A percentile compares a stretch with the other conserved stretches of the same genome.
These are phyloP conservation scores for Lepiota venenata DNA, from an alignment of 768 basidiomycete species.

Conservation along the genomic window DNA sequence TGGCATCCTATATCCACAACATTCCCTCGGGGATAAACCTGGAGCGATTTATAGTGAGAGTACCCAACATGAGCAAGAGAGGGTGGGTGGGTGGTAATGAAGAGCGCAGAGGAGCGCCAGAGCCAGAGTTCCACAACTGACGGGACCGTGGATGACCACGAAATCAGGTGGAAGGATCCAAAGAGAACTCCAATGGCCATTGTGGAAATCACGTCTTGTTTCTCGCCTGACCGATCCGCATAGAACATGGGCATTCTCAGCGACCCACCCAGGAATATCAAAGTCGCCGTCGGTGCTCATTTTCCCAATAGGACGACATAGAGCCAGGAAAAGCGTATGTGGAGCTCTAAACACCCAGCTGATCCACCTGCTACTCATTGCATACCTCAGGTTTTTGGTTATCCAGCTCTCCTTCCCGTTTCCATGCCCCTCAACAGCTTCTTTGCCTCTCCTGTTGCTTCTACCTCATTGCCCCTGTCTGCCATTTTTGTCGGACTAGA, in stretches of 20 bases:
- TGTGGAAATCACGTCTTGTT: not conserved
- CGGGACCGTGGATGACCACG: not conserved
- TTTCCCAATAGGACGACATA: too few species aligned
- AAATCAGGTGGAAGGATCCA: not conserved
- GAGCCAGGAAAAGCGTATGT: too few species aligned
- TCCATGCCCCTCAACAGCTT: too few species aligned
- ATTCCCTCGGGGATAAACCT: too few species aligned
- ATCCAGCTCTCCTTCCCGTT: too few species aligned
- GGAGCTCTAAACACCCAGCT: too few species aligned
- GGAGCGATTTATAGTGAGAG: not conserved
- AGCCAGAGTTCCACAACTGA: not conserved
- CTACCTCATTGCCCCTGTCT: not conserved
- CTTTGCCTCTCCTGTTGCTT: not conserved
- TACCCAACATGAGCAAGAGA: not conserved
- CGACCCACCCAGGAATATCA: not conserved
- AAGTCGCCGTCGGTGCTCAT: too few species aligned
- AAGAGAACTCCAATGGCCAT: not conserved
- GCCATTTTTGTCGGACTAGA: not conserved
- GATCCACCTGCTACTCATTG: too few species aligned
- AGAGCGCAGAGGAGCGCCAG: not conserved
- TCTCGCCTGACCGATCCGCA: not conserved
- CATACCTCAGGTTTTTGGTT: too few species aligned
- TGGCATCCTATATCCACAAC: too few species aligned
- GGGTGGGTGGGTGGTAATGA: not conserved
- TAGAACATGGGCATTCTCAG: not conserved